Evolutionary conservation across 2,329 filamentous ascomycete species (phyloP).

Genomic region (Trichoderma afroharzianum): DNA sequence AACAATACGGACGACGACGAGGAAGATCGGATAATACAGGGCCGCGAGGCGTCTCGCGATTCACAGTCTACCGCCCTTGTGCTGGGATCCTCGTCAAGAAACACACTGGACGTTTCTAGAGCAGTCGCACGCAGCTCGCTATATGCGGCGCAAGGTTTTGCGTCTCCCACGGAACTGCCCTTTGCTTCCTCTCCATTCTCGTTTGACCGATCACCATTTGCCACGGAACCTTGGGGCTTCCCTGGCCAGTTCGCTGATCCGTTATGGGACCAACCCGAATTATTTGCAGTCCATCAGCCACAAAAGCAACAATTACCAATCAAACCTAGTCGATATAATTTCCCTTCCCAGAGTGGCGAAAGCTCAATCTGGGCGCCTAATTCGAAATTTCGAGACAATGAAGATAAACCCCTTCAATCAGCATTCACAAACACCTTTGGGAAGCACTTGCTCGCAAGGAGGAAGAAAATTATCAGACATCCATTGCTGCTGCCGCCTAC

Average conservation of each 20-base stretch:
- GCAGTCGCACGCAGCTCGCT: conserved; percentile 7
- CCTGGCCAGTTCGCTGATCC: conserved; percentile 11
- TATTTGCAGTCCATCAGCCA: background rate
- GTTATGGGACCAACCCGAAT: conserved; percentile 10
- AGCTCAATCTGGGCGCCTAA: conserved; percentile 35
- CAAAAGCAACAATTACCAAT: background rate
- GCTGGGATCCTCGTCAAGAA: background rate
- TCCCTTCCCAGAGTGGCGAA: conserved; percentile 29
- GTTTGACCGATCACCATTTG: conserved; percentile 20
- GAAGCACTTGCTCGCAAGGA: background rate
- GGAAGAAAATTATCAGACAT: background rate
- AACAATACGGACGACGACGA: conserved; percentile 14
- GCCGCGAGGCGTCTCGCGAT: background rate
- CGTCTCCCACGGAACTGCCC: conserved; percentile 3
- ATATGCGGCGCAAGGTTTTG: conserved; percentile 16
- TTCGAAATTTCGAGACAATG: conserved; percentile 22
- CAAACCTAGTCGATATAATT: conserved; percentile 30
- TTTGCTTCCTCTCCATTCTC: conserved; percentile 23
- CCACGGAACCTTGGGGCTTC: conserved; percentile 16
- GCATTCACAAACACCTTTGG: conserved; percentile 9
- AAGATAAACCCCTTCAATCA: conserved; percentile 14
- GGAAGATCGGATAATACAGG: conserved; percentile 20
- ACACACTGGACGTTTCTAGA: background rate
- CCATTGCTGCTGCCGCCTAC: background rate
- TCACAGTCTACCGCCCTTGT: conserved; percentile 17